A percentile compares a stretch with the other conserved stretches of the same genome.
phyloP scores from a whole-genome alignment of 306 rosid species.

The Lathyrus tuberosus region DNA sequence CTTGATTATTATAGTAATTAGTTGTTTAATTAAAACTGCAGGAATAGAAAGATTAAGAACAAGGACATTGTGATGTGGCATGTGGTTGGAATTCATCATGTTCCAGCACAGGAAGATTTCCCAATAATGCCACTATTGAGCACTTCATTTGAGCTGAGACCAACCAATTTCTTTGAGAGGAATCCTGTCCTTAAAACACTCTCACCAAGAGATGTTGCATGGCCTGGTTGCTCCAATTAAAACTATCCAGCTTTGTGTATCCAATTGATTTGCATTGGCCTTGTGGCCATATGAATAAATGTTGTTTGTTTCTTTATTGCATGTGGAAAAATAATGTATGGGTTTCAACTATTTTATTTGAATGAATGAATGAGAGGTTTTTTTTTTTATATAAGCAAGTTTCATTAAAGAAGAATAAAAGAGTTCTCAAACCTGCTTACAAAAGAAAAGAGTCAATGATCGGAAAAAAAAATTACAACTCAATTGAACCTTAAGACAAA shows the following conservation, averaged over 20 bases:
- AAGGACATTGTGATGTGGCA: conserved; percentile 58
- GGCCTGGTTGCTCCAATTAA: conserved; percentile 23
- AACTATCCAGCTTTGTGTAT: background rate
- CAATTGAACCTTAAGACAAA: too few relatives aligned
- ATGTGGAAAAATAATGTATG: too few relatives aligned
- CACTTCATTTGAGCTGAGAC: conserved; percentile 51
- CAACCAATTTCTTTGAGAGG: conserved; percentile 61
- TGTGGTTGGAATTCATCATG: conserved; percentile 68
- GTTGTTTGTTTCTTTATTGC: too few relatives aligned
- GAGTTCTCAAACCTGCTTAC: too few relatives aligned
- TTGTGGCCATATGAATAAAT: too few relatives aligned
- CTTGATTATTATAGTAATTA: background rate
- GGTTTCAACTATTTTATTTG: too few relatives aligned
- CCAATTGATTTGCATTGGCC: too few relatives aligned
- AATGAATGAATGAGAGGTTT: too few relatives aligned
- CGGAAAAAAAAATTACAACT: too few relatives aligned
- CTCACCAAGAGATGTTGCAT: background rate
- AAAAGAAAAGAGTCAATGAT: too few relatives aligned
- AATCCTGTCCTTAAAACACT: conserved; percentile 55
- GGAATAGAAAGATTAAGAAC: conserved; percentile 50
- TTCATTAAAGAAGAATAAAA: too few relatives aligned
- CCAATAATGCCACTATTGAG: conserved; percentile 62
- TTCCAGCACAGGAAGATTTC: conserved; percentile 51
- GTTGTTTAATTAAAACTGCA: conserved; percentile 1
- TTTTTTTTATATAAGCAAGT: too few relatives aligned